These are phyloP conservation scores for Lasiodiplodia gonubiensis DNA, from an alignment of 2,329 filamentous ascomycete genomes.

Conservation along the genomic window DNA sequence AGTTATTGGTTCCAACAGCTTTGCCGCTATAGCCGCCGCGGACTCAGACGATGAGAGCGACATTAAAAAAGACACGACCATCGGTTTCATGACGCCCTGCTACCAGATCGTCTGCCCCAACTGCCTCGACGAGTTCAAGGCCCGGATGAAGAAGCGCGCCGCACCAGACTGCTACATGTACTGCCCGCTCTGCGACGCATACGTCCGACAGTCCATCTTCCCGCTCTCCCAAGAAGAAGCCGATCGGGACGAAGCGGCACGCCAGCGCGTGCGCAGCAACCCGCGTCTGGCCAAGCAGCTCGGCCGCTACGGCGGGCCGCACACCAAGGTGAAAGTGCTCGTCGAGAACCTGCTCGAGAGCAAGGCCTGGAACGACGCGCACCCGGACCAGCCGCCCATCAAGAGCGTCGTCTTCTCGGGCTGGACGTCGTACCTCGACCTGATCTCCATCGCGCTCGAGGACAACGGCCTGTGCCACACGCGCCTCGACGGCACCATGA, in stretches of 20 bases:
- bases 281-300: constrained; percentile 64
- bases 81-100: constrained; percentile 84
- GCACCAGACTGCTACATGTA: constrained; percentile 55
- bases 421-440: constrained; percentile 94
- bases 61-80: constrained; percentile 62
- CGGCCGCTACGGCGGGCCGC: constrained; percentile 78
- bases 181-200: constrained; percentile 72
- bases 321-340: constrained; percentile 88
- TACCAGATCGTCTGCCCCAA: constrained; percentile 81
- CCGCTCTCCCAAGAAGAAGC: constrained; percentile 67
- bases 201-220: constrained; percentile 69
- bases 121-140: constrained; percentile 69
- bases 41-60: constrained; percentile 57
- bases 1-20: constrained; percentile 62
- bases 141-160: constrained; percentile 49
- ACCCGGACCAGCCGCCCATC: constrained; percentile 72
- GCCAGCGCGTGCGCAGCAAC: constrained; percentile 61
- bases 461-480: constrained; percentile 69
- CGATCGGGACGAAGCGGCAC: constrained; percentile 57
- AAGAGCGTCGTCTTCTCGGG: constrained; percentile 95
- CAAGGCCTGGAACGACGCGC: constrained; percentile 65
- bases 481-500: constrained; percentile 92
- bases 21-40: constrained; percentile 36
- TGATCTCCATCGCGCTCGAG: constrained; percentile 82
- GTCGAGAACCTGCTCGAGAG: constrained; percentile 73